Conservation (phyloP, 805 yeast species). For the Candida ascalaphidarum region DNA sequence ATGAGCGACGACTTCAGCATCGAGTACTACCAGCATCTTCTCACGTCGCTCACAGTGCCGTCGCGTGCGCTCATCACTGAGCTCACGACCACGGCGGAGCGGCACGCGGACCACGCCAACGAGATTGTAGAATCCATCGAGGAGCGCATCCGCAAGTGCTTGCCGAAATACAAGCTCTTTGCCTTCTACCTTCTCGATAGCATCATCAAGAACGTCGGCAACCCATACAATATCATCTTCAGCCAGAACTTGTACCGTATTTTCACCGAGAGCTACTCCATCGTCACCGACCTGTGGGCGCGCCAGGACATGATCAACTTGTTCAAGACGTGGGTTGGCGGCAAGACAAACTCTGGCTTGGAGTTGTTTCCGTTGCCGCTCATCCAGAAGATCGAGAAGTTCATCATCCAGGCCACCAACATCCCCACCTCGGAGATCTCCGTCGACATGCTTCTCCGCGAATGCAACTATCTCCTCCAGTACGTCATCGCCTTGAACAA, state of each 20-base stretch:
- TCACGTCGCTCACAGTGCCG: conserved; percentile 26
- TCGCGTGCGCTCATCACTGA: conserved; percentile 30
- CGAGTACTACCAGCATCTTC: conserved; percentile 21
- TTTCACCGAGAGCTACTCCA: conserved; percentile 30
- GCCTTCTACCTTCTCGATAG: conserved; percentile 32
- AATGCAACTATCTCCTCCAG: conserved; percentile 26
- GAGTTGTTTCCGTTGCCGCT: conserved; percentile 23
- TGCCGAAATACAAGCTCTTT: conserved; percentile 27
- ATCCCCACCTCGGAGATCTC: conserved; percentile 3
- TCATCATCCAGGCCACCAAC: conserved; percentile 31
- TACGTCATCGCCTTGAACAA: conserved; percentile 15
- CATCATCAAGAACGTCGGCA: conserved; percentile 34
- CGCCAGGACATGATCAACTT: conserved; percentile 31
- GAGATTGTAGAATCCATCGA: conserved; percentile 26
- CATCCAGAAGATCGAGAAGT: conserved; percentile 24
- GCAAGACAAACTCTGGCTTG: conserved; percentile 23
- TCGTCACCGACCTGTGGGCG: conserved; percentile 31
- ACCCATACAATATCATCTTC: conserved; percentile 33
- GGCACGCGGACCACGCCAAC: conserved; percentile 19
- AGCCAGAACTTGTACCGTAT: conserved; percentile 22
- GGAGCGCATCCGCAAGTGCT: conserved; percentile 23
- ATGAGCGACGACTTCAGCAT: conserved; percentile 8
- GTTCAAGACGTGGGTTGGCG: conserved; percentile 32
- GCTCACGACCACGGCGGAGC: conserved; percentile 30
- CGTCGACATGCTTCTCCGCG: conserved; percentile 26